Conservation (phyloP, 139 green algal genomes). For the Mesostigma viride region DNA sequence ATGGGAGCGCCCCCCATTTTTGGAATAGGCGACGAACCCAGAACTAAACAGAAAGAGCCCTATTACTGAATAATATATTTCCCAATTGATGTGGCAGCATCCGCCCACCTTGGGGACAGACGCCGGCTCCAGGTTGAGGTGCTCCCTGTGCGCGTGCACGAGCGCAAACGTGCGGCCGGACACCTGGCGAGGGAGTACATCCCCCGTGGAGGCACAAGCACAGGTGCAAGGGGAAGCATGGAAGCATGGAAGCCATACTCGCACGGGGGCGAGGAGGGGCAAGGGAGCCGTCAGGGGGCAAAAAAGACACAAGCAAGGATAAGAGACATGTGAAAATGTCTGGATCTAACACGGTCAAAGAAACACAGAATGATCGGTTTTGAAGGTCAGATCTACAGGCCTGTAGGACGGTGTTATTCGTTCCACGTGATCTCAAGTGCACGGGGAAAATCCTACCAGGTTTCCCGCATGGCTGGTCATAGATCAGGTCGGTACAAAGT, state of each 20-base stretch:
- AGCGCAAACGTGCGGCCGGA: not conserved
- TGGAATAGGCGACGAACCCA: not conserved
- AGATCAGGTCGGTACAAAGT: too few relatives aligned
- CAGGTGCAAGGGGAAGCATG: not conserved
- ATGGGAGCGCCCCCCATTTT: not conserved
- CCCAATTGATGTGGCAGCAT: too few relatives aligned
- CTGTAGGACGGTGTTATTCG: too few relatives aligned
- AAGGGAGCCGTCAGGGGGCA: not conserved
- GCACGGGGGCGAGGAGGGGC: not conserved
- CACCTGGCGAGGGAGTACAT: constrained; percentile 2
- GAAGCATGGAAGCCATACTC: too few relatives aligned
- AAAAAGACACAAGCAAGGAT: not conserved
- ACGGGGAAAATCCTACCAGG: too few relatives aligned
- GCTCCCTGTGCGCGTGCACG: constrained; percentile 26
- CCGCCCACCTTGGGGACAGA: constrained; percentile 6
- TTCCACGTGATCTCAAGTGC: too few relatives aligned
- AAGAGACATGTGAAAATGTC: not conserved
- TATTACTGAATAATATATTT: too few relatives aligned
- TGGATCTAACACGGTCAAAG: not conserved
- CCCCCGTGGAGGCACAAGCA: not conserved
- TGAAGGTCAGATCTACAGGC: too few relatives aligned
- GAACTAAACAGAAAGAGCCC: too few relatives aligned
- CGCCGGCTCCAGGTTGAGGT: constrained; percentile 4
- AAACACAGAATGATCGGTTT: not conserved
- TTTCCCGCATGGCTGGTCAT: too few relatives aligned